Evolutionary conservation across 805 yeast genomes (phyloP).

Genomic region (Candida sphagnicola): DNA sequence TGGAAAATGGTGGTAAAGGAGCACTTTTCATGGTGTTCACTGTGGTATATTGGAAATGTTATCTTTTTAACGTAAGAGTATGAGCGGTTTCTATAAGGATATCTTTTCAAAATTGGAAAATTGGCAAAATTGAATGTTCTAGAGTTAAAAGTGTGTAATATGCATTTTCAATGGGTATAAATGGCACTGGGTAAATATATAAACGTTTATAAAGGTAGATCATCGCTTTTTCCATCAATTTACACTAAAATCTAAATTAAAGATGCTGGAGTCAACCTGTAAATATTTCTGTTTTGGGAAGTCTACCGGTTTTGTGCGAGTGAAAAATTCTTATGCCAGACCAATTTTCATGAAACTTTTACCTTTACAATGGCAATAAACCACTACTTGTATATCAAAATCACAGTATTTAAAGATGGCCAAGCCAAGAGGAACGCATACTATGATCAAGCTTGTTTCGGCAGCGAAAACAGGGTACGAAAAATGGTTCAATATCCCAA

Average conservation of each 20-base stretch:
- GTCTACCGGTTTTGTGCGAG: conserved; percentile 3
- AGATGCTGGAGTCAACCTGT: too few species aligned
- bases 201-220: too few species aligned
- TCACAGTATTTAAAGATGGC: conserved; percentile 15
- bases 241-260: too few species aligned
- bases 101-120: neutral
- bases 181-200: too few species aligned
- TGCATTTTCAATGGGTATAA: too few species aligned
- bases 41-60: neutral
- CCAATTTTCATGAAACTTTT: too few species aligned
- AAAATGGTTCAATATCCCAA: conserved; percentile 75
- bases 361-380: too few species aligned
- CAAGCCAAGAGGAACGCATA: conserved; percentile 71
- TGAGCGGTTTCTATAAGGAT: neutral
- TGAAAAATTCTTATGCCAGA: neutral
- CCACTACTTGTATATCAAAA: neutral
- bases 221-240: too few species aligned
- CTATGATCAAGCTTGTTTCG: conserved; percentile 81
- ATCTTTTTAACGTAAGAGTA: neutral
- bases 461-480: conserved; percentile 88
- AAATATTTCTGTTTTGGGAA: conserved; percentile 6
- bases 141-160: neutral
- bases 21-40: neutral
- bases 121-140: neutral
- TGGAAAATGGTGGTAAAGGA: neutral